Percentiles rank a stretch among this genome's conserved stretches.
Evolutionary conservation across 2,329 filamentous ascomycete species (phyloP).

Genomic region (Fonsecaea pugnacius): DNA sequence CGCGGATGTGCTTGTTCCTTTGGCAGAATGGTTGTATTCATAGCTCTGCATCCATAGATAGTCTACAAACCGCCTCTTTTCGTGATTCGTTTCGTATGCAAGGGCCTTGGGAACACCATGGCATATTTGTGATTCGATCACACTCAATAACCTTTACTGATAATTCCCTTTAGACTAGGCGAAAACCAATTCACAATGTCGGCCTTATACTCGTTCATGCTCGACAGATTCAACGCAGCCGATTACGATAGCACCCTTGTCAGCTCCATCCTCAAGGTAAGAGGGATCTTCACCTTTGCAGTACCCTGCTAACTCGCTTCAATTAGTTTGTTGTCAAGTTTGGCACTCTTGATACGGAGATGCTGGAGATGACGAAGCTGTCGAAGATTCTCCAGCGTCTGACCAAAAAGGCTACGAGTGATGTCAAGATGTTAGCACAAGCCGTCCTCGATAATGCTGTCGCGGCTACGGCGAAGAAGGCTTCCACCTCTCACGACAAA

Average conservation of each 20-base stretch:
- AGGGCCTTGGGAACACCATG: conserved; percentile 2
- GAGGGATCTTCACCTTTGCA: conserved; percentile 13
- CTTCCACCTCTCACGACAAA: conserved; percentile 45
- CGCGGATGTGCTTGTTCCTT: background rate
- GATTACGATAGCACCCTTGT: conserved; percentile 54
- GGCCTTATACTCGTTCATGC: conserved; percentile 54
- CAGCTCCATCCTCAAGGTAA: conserved; percentile 52
- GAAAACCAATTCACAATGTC: conserved; percentile 54
- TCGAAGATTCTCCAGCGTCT: conserved; percentile 62
- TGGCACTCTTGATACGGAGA: conserved; percentile 61
- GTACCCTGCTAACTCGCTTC: conserved; percentile 36
- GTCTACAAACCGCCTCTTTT: conserved; percentile 25
- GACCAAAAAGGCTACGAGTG: conserved; percentile 62
- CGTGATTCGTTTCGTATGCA: conserved; percentile 13
- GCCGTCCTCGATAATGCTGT: conserved; percentile 58
- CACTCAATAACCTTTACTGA: conserved; percentile 30
- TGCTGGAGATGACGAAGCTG: conserved; percentile 64
- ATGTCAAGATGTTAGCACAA: conserved; percentile 60
- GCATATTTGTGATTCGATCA: conserved; percentile 9
- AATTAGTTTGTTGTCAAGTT: conserved; percentile 59
- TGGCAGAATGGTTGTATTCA: conserved; percentile 18
- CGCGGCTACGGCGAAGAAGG: conserved; percentile 49
- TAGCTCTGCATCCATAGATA: conserved; percentile 32
- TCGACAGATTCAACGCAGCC: conserved; percentile 54
- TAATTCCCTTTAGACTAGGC: conserved; percentile 50